Percentiles rank a stretch among this genome's conserved stretches.
Evolutionary conservation across 2,329 filamentous ascomycete genomes (phyloP).

Genomic region (Colletotrichum liaoningense): DNA sequence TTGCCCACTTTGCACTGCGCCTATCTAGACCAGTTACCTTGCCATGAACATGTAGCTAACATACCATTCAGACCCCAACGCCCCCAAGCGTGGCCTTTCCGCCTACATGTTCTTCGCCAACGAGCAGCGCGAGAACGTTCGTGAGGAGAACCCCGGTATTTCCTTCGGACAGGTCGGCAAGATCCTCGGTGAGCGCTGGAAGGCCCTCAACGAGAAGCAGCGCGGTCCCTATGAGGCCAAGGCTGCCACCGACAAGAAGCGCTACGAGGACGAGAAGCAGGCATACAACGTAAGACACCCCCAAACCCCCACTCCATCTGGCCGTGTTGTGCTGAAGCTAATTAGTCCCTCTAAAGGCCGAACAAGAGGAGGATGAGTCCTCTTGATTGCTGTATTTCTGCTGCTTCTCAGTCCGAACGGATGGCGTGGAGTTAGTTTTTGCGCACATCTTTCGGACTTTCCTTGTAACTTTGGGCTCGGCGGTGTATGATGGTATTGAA

Average conservation of each 20-base stretch:
- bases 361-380: constrained; percentile 67
- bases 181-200: constrained; percentile 98
- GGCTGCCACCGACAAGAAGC: constrained; percentile 97
- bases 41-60: constrained; percentile 11
- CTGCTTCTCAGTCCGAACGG: constrained; percentile 25
- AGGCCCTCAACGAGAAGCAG: constrained; percentile 93
- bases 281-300: constrained; percentile 81
- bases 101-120: constrained; percentile 99
- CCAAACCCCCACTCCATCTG: neutral
- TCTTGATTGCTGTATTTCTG: constrained; percentile 44
- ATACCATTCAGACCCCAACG: constrained; percentile 81
- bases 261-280: constrained; percentile 98
- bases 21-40: neutral
- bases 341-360: constrained; percentile 58
- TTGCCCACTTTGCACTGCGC: neutral
- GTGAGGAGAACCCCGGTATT: constrained; percentile 98
- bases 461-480: constrained; percentile 45
- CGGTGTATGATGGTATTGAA: constrained; percentile 56
- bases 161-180: constrained; percentile 98
- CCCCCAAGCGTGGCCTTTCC: constrained; percentile 98
- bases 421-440: constrained; percentile 15
- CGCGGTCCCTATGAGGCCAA: constrained; percentile 95
- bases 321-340: constrained; percentile 40
- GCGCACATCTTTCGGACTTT: constrained; percentile 21
- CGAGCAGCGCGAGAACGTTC: constrained; percentile 97